Evolutionary conservation across 345 rosid genomes (phyloP).

Genomic region (Aquilaria yunnanensis): DNA sequence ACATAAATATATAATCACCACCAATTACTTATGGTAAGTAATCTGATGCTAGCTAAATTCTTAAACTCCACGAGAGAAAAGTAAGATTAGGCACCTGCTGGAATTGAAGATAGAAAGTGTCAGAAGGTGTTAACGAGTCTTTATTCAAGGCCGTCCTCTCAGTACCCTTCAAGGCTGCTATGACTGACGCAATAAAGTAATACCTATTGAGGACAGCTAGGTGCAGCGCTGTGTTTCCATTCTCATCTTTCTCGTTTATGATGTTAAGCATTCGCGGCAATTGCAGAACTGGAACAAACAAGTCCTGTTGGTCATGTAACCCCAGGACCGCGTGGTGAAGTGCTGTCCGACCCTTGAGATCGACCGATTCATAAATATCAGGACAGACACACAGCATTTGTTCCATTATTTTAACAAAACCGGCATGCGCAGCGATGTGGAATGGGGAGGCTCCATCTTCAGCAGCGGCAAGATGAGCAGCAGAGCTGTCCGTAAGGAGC

Average conservation of each 20-base stretch:
- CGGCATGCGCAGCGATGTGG: conserved; percentile 23
- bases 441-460: conserved; percentile 21
- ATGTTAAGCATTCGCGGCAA: conserved; percentile 13
- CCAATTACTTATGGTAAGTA: too few species aligned
- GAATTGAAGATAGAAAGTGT: conserved; percentile 13
- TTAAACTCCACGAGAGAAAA: too few species aligned
- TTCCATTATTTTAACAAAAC: conserved; percentile 11
- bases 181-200: conserved; percentile 4
- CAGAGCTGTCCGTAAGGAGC: conserved; percentile 4
- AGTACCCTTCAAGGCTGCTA: conserved; percentile 19
- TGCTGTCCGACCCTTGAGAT: conserved; percentile 19
- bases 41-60: too few species aligned
- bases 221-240: conserved; percentile 41
- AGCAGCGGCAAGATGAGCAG: conserved; percentile 14
- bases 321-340: conserved; percentile 27
- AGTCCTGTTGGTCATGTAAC: conserved; percentile 6
- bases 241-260: conserved; percentile 23
- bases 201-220: conserved; percentile 24
- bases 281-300: conserved; percentile 15
- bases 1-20: too few species aligned
- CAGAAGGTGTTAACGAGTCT: conserved; percentile 20
- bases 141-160: conserved; percentile 27
- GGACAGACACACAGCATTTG: conserved; percentile 11
- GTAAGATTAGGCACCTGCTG: too few species aligned
- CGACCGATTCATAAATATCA: conserved; percentile 12